Base-by-base conservation (phyloP, 805 yeast genomes). In the Pichia exigua region DNA sequence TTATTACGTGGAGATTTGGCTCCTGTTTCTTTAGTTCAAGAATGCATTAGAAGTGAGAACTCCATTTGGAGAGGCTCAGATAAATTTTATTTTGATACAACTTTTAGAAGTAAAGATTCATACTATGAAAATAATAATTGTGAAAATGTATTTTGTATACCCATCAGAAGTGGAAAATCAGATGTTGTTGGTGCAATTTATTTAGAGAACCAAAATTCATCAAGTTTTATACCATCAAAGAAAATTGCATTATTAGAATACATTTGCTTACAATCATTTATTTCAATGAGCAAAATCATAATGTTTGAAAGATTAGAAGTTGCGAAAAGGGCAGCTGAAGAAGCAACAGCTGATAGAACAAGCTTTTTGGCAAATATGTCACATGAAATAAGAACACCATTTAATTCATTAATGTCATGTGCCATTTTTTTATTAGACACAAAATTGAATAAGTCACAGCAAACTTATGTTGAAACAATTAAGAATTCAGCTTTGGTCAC, bases 341-440 rank as follows among this genome's bases (percentile, higher is more conserved):
- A 74, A 48, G 80, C 81, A 4, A 76, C 79, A 1, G 76, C 76
- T 6, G 79, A 75, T 58, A 77, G 76, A 62, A 78, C 81, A 4
- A 75, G 77, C 48, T 77, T 77, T 59, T 59, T 77, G 52, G 75
- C 74, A 9, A 78, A 77, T 54, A 77, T 77, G 82, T 77, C 81
- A 1, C 82, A 77, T 57, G 82, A 77, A 56, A 77, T 77, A 46
- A 64, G 82, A 47, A 77, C 82, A 2, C 82, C 82, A 1, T 77
- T 77, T 63, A 78, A 78, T 57, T 75, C 78, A 2, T 65, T 75
- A 32, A 64, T 76, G 51, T 74, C 78, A 18, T 75, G 78, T 60
- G 70, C 77, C 2, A 71, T 76, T 3, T 73, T 77, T 54, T 65
- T 78, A 50, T 62, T 77, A 48, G 81, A 77, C 53, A 77, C 82